A percentile compares a stretch with the other conserved stretches of the same genome.
These are phyloP conservation scores for Fusarium anthophilum DNA, from an alignment of 2,329 filamentous ascomycete species.

Conservation along the genomic window DNA sequence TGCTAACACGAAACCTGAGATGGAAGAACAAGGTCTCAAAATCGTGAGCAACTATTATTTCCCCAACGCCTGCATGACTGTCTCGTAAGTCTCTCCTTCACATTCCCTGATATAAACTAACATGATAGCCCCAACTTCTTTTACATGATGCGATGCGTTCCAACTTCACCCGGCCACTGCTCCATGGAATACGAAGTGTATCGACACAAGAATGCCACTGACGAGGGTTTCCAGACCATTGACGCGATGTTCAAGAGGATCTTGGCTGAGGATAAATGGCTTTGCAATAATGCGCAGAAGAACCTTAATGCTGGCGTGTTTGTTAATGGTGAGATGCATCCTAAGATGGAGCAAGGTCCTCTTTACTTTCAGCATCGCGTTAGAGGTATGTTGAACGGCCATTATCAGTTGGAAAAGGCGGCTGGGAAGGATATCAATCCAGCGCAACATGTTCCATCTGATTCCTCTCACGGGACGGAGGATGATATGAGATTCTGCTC, in stretches of 20 bases:
- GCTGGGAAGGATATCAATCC: not conserved
- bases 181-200: slow-evolving; percentile 24
- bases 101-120: slow-evolving; percentile 51
- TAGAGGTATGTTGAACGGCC: not conserved
- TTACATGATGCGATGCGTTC: slow-evolving; percentile 9
- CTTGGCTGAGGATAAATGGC: slow-evolving; percentile 11
- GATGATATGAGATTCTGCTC: not conserved
- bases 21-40: slow-evolving; percentile 6
- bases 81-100: not conserved
- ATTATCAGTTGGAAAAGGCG: not conserved
- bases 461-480: not conserved
- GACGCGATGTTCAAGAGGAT: slow-evolving; percentile 9
- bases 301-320: not conserved
- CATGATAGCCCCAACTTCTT: slow-evolving; percentile 42
- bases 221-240: not conserved
- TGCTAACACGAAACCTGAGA: slow-evolving; percentile 1
- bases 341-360: not conserved
- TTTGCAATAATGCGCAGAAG: slow-evolving; percentile 3
- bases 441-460: slow-evolving; percentile 20
- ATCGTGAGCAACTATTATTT: slow-evolving; percentile 33
- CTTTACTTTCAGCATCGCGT: slow-evolving; percentile 9
- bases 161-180: not conserved
- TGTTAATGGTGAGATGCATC: not conserved
- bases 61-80: slow-evolving; percentile 27
- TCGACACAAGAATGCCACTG: slow-evolving; percentile 8